A percentile compares a stretch with the other conserved stretches of the same genome.
phyloP scores from a whole-genome alignment of 345 rosid species.

The Syzygium jambos region DNA sequence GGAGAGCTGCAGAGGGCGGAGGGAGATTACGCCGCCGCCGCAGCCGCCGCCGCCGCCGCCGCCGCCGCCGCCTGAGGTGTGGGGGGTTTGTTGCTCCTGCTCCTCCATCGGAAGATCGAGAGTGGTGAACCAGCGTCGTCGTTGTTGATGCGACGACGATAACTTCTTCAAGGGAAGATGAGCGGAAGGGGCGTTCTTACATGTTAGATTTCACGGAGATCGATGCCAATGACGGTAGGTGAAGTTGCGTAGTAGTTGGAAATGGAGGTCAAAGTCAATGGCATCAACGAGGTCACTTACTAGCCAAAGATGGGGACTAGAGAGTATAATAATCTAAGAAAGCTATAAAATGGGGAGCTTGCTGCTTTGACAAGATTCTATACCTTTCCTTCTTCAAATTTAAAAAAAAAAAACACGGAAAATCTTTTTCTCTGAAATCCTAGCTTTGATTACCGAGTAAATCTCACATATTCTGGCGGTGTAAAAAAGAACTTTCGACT shows the following conservation, averaged over 20 bases:
- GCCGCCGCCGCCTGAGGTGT: neutral
- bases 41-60: slow-evolving; percentile 1
- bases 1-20: slow-evolving; percentile 27
- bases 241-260: neutral
- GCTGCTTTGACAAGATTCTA: neutral
- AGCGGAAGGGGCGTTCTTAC: too few relatives aligned
- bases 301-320: neutral
- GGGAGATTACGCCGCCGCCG: slow-evolving; percentile 15
- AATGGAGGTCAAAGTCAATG: neutral
- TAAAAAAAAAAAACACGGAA: neutral
- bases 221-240: neutral
- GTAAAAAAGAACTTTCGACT: neutral
- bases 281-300: neutral
- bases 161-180: too few relatives aligned
- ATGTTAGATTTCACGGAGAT: neutral
- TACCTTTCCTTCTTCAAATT: neutral
- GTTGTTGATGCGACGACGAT: neutral
- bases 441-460: neutral
- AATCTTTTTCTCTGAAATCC: neutral
- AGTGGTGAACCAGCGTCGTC: neutral
- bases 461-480: fast-evolving
- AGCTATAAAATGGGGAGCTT: neutral
- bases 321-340: neutral
- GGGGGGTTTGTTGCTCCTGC: neutral
- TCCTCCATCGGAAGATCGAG: neutral